Base-by-base conservation (phyloP, 2,329 filamentous ascomycete genomes). In the Thermoascus crustaceus region DNA sequence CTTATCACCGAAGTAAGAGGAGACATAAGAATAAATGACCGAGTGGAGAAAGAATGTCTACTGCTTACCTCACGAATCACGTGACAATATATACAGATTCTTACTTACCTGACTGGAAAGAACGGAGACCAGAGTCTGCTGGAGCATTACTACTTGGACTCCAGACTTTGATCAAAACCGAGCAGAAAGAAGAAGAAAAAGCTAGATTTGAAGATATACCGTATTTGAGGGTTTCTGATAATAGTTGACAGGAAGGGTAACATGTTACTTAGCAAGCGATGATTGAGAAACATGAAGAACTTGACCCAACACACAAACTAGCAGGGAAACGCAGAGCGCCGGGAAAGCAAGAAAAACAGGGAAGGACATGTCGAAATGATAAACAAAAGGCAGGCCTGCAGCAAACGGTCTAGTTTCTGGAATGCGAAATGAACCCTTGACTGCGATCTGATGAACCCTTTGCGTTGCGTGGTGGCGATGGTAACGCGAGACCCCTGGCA, bases 281-380 rank as follows among this genome's bases (percentile, higher is more conserved):
- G n/a, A n/a, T n/a, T n/a, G n/a, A n/a, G n/a, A n/a, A n/a, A n/a
- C n/a, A n/a, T n/a, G n/a, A 29, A 16, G 26, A 17, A 29, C 26
- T 7, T 29, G 16, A 29, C 26, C 26, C 26, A n/a, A n/a, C n/a
- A n/a, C n/a, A n/a, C n/a, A n/a, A n/a, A n/a, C n/a, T n/a, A n/a
- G 22, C 22, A 7, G 22, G 22, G 7, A 7, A 7, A 7, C 22
- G n/a, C 7, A 24, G 22, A n/a, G n/a, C 18, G 21, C 18, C 30
- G 30, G 19, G 20, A 32, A 19, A 32, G 20, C 21, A 32, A 18
- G 20, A 13, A 29, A 10, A n/a, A n/a, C n/a, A n/a, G n/a, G n/a
- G n/a, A n/a, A 29, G 26, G n/a, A 18, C 26, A 20, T 19, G 21
- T 20, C 18, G 13, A 32, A 20, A 32, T 32, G 19, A 21, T 7